phyloP scores from a whole-genome alignment of 108 stramenopile genomes.

The Hondaea fermentalgiana region DNA sequence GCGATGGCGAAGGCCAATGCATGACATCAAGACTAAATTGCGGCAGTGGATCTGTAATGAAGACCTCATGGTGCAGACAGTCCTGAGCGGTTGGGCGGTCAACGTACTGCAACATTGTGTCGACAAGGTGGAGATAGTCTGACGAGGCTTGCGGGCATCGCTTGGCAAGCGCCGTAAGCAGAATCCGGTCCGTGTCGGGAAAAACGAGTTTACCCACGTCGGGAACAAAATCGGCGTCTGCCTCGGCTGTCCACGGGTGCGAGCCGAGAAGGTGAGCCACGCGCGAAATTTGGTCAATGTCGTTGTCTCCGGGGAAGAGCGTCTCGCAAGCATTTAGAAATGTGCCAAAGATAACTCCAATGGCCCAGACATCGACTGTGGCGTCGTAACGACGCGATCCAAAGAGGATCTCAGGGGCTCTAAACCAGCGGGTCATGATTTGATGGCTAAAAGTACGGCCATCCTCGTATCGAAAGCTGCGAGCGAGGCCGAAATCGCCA shows the following conservation, averaged over 20 bases:
- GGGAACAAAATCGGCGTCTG: background rate
- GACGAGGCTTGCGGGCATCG: background rate
- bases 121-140: background rate
- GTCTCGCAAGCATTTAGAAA: background rate
- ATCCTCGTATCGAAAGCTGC: background rate
- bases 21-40: background rate
- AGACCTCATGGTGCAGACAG: background rate
- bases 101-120: background rate
- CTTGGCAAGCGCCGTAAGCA: background rate
- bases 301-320: background rate
- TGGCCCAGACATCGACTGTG: background rate
- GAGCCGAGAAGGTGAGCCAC: background rate
- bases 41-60: background rate
- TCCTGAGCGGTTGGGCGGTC: background rate
- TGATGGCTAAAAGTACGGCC: background rate
- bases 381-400: background rate
- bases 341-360: background rate
- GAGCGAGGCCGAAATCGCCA: background rate
- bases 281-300: background rate
- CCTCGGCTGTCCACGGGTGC: background rate
- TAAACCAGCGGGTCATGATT: background rate
- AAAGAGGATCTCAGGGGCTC: background rate
- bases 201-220: background rate
- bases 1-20: background rate
- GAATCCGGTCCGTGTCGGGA: background rate